Evolutionary conservation across 441 rosid species (phyloP).

Genomic region (Adansonia madagascariensis): DNA sequence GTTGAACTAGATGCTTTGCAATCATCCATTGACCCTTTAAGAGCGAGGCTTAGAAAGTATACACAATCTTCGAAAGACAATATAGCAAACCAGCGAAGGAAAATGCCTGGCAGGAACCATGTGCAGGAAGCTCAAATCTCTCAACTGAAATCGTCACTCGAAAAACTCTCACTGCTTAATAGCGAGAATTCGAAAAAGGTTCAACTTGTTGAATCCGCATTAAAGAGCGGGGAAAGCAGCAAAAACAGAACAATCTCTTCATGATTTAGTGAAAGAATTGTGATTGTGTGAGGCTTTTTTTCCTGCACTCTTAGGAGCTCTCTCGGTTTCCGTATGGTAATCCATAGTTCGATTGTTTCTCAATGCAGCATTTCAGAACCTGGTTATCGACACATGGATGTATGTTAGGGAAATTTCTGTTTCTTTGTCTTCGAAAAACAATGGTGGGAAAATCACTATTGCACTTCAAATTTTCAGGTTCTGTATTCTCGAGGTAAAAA

Average conservation of each 20-base stretch:
- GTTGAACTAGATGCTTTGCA: constrained; percentile 79
- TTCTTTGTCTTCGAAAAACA: neutral
- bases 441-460: neutral
- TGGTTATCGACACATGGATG: neutral
- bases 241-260: constrained; percentile 16
- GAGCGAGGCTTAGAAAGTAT: constrained; percentile 63
- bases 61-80: constrained; percentile 47
- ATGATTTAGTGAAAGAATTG: neutral
- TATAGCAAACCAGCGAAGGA: constrained; percentile 38
- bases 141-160: constrained; percentile 68
- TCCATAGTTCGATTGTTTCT: neutral
- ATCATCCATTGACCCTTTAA: constrained; percentile 67
- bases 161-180: constrained; percentile 77
- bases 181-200: constrained; percentile 70
- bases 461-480: no score
- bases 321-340: neutral
- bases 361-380: neutral
- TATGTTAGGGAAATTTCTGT: neutral
- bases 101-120: constrained; percentile 38
- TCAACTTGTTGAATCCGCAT: constrained; percentile 66
- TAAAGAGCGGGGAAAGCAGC: constrained; percentile 54
- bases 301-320: no score
- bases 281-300: no score
- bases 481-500: no score
- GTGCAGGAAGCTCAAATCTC: constrained; percentile 64